phyloP scores from a whole-genome alignment of 345 rosid species.

The Gossypium turneri region DNA sequence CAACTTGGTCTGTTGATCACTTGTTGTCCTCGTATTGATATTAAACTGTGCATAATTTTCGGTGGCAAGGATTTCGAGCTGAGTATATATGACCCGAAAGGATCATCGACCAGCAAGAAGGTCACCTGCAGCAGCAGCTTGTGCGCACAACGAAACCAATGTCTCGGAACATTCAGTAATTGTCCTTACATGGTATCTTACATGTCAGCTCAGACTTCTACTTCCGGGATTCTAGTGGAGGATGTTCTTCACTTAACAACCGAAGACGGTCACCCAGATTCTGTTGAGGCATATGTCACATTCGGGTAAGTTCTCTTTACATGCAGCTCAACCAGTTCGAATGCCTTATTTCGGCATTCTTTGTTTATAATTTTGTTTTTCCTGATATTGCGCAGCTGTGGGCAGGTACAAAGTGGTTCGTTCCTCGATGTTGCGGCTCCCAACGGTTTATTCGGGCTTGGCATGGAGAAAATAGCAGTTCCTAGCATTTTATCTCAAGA shows the following conservation, averaged over 20 bases:
- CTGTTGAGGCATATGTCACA: conserved; percentile 58
- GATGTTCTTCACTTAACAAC: conserved; percentile 73
- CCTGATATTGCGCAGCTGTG: conserved; percentile 63
- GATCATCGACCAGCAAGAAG: conserved; percentile 61
- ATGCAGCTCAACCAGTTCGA: conserved; percentile 2
- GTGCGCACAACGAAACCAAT: conserved; percentile 54
- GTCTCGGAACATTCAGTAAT: conserved; percentile 62
- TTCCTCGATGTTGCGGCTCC: conserved; percentile 88
- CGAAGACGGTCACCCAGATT: conserved; percentile 41
- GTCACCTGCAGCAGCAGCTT: conserved; percentile 67
- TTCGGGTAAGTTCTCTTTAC: conserved; percentile 48
- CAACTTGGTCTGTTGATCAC: background rate
- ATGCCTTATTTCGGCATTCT: background rate
- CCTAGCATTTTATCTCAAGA: conserved; percentile 75
- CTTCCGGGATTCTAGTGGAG: conserved; percentile 70
- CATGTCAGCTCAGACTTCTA: conserved; percentile 78
- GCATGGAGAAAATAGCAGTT: conserved; percentile 85
- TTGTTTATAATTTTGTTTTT: background rate
- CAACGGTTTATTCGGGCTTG: conserved; percentile 79
- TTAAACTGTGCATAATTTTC: background rate
- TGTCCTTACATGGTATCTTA: conserved; percentile 78
- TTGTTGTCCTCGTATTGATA: conserved; percentile 11
- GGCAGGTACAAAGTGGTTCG: conserved; percentile 90
- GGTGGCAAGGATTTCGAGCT: conserved; percentile 61
- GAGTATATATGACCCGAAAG: conserved; percentile 59